Evolutionary conservation across 768 basidiomycete species (phyloP), one percentile per base, ranked within the genome.

Genomic region (Suillus subalutaceus): DNA sequence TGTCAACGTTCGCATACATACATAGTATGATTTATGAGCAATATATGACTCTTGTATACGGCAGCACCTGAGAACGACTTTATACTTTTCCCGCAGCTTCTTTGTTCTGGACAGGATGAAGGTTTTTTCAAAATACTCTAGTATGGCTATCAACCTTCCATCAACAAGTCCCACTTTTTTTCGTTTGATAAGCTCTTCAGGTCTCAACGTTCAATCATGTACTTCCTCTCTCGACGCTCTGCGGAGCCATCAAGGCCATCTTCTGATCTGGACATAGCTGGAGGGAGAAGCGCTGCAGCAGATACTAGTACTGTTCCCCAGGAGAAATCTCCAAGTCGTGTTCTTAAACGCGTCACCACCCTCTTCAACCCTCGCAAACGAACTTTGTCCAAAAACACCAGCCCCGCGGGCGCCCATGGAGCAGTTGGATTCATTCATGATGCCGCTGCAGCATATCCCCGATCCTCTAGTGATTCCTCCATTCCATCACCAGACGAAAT

Each of bases 401-500:
- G 66, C 67, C 0, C 52, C 64, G 5, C 46, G 18, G 52, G 37
- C 41, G 41, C 43, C 40, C 18, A 68, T n/a, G 41, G 32, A 9
- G 71, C 62, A 13, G 66, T 78, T 10, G 75, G 65, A 37, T 70
- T 69, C 37, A 67, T 64, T 41, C 68, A 58, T 35, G 23, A 77
- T 0, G 58, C 59, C 9, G 66, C 70, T 4, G 55, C 68, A 46
- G 16, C 62, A 15, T 68, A 75, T 43, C 65, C 77, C 1, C 67
- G 75, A 37, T 23, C 67, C n/a, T 77, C 75, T 16, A 72, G 66
- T 63, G 66, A 66, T 48, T 70, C 72, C 2, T 69, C 68, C 6
- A 61, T 70, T 9, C 60, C 63, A 13, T 70, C 73, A 35, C 78
- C 77, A 20, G 74, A 77, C 2, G 75, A 77, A 65, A 77, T 77